Base-by-base conservation (phyloP, 2,329 filamentous ascomycete species). In the Cordyceps fumosorosea region DNA sequence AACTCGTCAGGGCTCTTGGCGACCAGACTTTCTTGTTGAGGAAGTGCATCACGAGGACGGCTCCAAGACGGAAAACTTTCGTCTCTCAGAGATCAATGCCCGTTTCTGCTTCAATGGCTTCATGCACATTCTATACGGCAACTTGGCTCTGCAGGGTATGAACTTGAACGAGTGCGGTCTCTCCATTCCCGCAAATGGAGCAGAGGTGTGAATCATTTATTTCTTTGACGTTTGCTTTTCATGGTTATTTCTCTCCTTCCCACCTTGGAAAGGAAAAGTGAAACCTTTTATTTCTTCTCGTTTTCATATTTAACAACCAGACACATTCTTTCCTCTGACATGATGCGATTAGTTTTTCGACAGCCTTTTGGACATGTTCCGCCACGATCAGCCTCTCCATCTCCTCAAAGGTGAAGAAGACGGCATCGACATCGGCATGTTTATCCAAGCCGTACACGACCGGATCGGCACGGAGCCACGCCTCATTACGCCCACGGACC, bases 31-130 rank as follows among this genome's bases (percentile, higher is more conserved):
- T n/a, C 48, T 51, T 7, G 18, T 29, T 5, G 24, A 51, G 26
- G 29, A 29, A 6, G 8, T 32, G 20, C 24, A n/a, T 24, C 26
- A 16, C 16, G 6, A 10, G 3, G 48, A 51, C 3, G 16, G 26
- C 48, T 16, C 14, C 48, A 7, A 3, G 5, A 10, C 7, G 24
- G 48, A 51, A 32, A 51, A 51, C 16, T 51, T 51, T 32, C 62
- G 69, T 7, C 71, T 78, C 6, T 75, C 75, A 2, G 76, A 78
- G 24, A 77, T 78, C 42, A 78, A 78, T 54, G 75, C 74, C 1
- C 71, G 76, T 0, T 78, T 77, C 56, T 67, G 69, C 12, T 77
- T 77, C 62, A 78, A 78, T 50, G 74, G 73, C 0, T 74, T 72
- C 32, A 62, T 75, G 65, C 67, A 73, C 40, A 62, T 65, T 18